Evolutionary conservation across 768 basidiomycete genomes (phyloP), one percentile per base, ranked within the genome.

Genomic region (Leccinum boreale): DNA sequence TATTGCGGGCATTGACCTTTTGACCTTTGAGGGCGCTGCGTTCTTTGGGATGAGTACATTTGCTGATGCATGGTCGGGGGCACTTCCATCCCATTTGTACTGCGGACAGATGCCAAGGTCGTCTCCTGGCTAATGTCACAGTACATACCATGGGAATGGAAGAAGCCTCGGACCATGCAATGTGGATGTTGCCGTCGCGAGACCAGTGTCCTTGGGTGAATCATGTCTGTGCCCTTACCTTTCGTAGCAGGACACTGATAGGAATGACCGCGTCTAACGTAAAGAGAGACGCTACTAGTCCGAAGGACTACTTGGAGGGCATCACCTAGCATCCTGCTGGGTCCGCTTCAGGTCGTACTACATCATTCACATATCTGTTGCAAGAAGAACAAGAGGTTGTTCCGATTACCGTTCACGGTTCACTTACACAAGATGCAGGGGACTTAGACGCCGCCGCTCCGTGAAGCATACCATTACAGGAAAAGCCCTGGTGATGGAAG

Each of bases 121-220:
- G 56, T 67, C 67, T 65, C 64, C 63, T 68, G 65, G 67, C 62
- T 56, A 46, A 65, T 50, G 61, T 62, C 62, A 60, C 62, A 73
- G 76, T 75, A 76, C 76, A 78, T 80, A 80, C 79, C 79, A 80
- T 80, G 79, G 78, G 79, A 80, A 80, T 80, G 79, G 78, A 80
- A 80, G 77, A 80, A 74, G 74, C 69, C 68, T 65, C 71, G 65
- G 75, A 75, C 74, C 74, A 77, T 71, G 67, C 62, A 52, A 63
- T 51, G 69, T 59, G 57, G 61, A 29, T 66, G 69, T 58, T 26
- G 59, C 50, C 65, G 64, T 67, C 58, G 26, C 63, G 49, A 55
- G 64, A 53, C 65, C 72, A 69, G 72, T 26, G 46, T 45, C 47
- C 58, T 46, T 49, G 39, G 48, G 49, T 28, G 19, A 49, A 44